Base-by-base conservation (phyloP, 768 basidiomycete genomes). In the Hericium coralloides region DNA sequence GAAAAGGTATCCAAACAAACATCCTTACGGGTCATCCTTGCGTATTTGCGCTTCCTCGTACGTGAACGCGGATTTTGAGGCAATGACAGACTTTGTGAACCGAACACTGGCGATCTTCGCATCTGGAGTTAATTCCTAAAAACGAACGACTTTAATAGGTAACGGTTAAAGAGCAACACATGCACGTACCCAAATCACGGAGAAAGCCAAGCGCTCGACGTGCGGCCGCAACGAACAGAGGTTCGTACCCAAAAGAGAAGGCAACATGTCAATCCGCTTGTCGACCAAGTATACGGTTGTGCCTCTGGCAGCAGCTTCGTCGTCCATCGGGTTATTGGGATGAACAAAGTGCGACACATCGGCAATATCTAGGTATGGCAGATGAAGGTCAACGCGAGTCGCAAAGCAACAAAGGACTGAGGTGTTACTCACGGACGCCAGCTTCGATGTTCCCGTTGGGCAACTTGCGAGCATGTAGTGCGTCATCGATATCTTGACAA, bases 401-500 rank as follows among this genome's bases (percentile, higher is more conserved):
- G 47, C 2, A 48, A 52, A 36, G 25, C 9, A 23, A 52, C 1
- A 20, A 15, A 15, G 45, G 17, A 37, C 23, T 15, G 6, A 26
- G 52, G 9, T 12, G n/a, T 17, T 5, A 89, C 95, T 78, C 65
- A 98, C 95, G 95, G 63, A 99, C 97, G 55, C 97, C 97, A 37
- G 94, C 93, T 68, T 99, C 92, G 57, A 98, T 88, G 69, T 95
- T 92, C 2, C 95, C 95, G 64, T 95, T 95, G 0, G 92, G 85
- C 18, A 99, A 73, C 26, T 71, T 77, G 45, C 87, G 79, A 14
- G 95, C 97, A 69, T 99, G 97, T 14, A 99, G 73, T 0, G 97
- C 97, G 69, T 99, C 97, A 65, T 99, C 97, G 17, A 99, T 99
- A 72, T 99, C 97, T 65, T 95, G 92, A 72, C 97, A 98, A 49